Evolutionary conservation across 768 basidiomycete species (phyloP).

Genomic region (Boletus pseudo-olivaceus): DNA sequence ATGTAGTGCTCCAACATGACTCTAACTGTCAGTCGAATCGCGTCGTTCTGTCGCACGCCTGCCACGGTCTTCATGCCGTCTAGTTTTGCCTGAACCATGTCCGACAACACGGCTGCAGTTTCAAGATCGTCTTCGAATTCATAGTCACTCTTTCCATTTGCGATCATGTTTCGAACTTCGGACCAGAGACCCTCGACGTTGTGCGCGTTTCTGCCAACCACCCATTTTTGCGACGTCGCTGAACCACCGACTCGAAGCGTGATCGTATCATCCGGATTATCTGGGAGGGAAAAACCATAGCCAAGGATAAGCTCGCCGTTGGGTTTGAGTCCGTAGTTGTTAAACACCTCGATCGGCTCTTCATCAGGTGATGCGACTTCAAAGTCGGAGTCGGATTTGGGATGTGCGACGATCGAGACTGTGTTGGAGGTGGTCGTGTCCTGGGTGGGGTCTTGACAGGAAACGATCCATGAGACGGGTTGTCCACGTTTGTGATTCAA

Average conservation of each 20-base stretch:
- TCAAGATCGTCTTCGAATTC: slow-evolving; percentile 65
- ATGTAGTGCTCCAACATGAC: slow-evolving; percentile 68
- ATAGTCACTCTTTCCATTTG: slow-evolving; percentile 16
- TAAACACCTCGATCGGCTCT: slow-evolving; percentile 53
- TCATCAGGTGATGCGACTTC: slow-evolving; percentile 24
- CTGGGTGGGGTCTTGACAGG: slow-evolving; percentile 28
- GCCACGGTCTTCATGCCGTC: slow-evolving; percentile 44
- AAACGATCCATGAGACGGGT: slow-evolving; percentile 79
- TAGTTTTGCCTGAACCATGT: slow-evolving; percentile 59
- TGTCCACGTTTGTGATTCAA: slow-evolving; percentile 81
- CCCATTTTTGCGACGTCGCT: slow-evolving; percentile 44
- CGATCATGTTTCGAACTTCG: slow-evolving; percentile 39
- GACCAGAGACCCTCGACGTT: slow-evolving; percentile 62
- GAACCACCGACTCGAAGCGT: slow-evolving; percentile 68
- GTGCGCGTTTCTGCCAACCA: slow-evolving; percentile 54
- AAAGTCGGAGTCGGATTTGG: slow-evolving; percentile 19
- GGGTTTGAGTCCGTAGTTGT: slow-evolving; percentile 91
- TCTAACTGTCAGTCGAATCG: slow-evolving; percentile 53
- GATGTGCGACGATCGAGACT: slow-evolving; percentile 63
- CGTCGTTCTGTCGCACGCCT: slow-evolving; percentile 14
- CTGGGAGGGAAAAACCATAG: slow-evolving; percentile 80
- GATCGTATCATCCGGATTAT: slow-evolving; percentile 87
- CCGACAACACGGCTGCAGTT: slow-evolving; percentile 57
- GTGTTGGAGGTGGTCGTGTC: slow-evolving; percentile 22
- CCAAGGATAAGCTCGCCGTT: slow-evolving; percentile 88